These are phyloP conservation scores for Chalciporus sp. DNA, from an alignment of 1,284 basidiomycete genomes.

Conservation along the genomic window DNA sequence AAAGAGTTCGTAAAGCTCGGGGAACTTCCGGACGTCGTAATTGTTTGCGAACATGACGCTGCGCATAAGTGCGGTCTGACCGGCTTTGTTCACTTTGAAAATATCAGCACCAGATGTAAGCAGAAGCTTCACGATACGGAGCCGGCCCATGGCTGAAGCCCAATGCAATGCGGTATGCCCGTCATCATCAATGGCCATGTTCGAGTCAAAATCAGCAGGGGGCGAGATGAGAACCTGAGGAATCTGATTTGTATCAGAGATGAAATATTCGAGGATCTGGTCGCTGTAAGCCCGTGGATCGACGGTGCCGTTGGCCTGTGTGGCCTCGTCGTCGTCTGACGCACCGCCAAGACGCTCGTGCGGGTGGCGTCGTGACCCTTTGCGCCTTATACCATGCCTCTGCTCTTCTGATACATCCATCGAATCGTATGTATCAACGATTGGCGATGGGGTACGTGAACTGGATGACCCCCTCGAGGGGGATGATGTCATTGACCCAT, in stretches of 20 bases:
- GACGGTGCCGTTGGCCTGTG: slow-evolving; percentile 41
- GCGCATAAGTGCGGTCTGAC: slow-evolving; percentile 98
- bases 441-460: slow-evolving; percentile 88
- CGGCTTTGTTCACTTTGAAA: slow-evolving; percentile 95
- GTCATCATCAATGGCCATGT: slow-evolving; percentile 98
- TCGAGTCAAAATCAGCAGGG: slow-evolving; percentile 92
- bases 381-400: slow-evolving; percentile 40
- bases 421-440: slow-evolving; percentile 53
- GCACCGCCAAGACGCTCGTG: slow-evolving; percentile 42
- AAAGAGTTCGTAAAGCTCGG: slow-evolving; percentile 94
- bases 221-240: slow-evolving; percentile 89
- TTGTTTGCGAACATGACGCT: slow-evolving; percentile 99
- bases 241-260: slow-evolving; percentile 95
- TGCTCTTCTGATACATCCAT: slow-evolving; percentile 45
- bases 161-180: slow-evolving; percentile 98
- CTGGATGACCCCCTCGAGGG: slow-evolving; percentile 85
- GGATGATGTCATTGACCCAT: slow-evolving; percentile 83
- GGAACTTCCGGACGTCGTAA: slow-evolving; percentile 99
- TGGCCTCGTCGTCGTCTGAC: slow-evolving; percentile 44
- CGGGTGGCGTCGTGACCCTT: slow-evolving; percentile 40
- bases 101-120: slow-evolving; percentile 95
- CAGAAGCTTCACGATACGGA: slow-evolving; percentile 94
- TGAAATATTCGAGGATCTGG: slow-evolving; percentile 98
- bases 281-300: slow-evolving; percentile 81
- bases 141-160: slow-evolving; percentile 99